Evolutionary conservation across 169 alveolate species (phyloP).

Genomic region (Eimeria necatrix): DNA sequence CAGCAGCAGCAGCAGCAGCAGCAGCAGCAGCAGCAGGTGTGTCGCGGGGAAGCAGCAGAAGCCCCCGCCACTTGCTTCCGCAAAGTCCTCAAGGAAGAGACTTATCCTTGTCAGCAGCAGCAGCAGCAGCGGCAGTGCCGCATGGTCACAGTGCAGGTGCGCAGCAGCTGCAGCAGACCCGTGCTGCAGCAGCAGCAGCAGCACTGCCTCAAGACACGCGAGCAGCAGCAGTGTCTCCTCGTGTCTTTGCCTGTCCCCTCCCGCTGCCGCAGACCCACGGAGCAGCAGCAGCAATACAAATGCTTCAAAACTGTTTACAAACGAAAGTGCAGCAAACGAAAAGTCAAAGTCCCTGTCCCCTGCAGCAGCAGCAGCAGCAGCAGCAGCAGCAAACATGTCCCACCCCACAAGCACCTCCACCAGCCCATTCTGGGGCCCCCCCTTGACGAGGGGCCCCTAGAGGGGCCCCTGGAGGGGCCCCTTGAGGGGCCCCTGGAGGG

Average conservation of each 20-base stretch:
- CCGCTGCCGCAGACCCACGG: slow-evolving; percentile 1
- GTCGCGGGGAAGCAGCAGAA: background rate
- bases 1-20: too few relatives aligned
- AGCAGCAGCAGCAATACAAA: background rate
- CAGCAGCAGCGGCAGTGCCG: slow-evolving; percentile 14
- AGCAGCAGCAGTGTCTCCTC: slow-evolving; percentile 26
- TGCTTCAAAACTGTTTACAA: slow-evolving; percentile 14
- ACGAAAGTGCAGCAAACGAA: slow-evolving; percentile 13
- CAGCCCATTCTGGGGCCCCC: too few relatives aligned
- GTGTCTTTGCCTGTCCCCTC: background rate
- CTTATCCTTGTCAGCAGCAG: slow-evolving; percentile 29
- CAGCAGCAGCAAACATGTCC: too few relatives aligned
- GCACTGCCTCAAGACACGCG: background rate
- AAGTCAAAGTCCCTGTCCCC: background rate
- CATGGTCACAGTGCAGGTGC: slow-evolving; percentile 51
- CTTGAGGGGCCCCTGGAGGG: too few relatives aligned
- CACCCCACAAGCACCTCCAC: too few relatives aligned
- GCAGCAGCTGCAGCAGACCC: background rate
- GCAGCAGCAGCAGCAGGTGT: background rate
- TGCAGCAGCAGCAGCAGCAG: too few relatives aligned
- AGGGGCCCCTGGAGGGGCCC: too few relatives aligned
- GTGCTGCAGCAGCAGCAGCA: slow-evolving; percentile 10
- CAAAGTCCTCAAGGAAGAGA: slow-evolving; percentile 1
- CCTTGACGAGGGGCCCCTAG: too few relatives aligned
- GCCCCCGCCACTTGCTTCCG: slow-evolving; percentile 37